phyloP scores from a whole-genome alignment of 805 yeast species.

The Trichomonascus vanleenenianus region DNA sequence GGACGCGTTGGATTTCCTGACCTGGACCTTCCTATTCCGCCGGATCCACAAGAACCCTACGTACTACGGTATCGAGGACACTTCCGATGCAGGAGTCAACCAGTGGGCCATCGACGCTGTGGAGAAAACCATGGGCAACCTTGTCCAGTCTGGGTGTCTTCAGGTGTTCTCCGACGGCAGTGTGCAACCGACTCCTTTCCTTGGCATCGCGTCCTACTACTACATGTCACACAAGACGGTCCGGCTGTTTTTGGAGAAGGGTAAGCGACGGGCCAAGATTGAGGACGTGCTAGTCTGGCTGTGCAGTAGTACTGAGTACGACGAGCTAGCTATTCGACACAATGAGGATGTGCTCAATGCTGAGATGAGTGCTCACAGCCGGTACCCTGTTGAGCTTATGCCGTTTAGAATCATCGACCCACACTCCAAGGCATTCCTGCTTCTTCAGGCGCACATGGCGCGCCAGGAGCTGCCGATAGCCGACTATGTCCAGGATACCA shows the following conservation, averaged over 20 bases:
- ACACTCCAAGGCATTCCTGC: constrained; percentile 67
- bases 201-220: constrained; percentile 82
- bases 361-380: constrained; percentile 64
- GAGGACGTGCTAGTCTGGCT: constrained; percentile 56
- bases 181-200: constrained; percentile 60
- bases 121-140: constrained; percentile 57
- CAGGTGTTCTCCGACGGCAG: constrained; percentile 28
- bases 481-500: constrained; percentile 89
- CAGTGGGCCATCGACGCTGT: constrained; percentile 41
- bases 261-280: constrained; percentile 40
- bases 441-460: constrained; percentile 65
- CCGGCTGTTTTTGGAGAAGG: constrained; percentile 52
- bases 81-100: constrained; percentile 33
- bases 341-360: constrained; percentile 83
- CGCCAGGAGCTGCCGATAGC: constrained; percentile 82
- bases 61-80: constrained; percentile 67
- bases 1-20: constrained; percentile 65
- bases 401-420: constrained; percentile 65
- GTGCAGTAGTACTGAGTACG: constrained; percentile 69
- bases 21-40: constrained; percentile 70
- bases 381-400: constrained; percentile 41
- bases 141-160: constrained; percentile 69
- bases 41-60: constrained; percentile 73
- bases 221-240: constrained; percentile 88
- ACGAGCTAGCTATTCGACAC: constrained; percentile 83